These are phyloP conservation scores for Graphilbum ipis-grandicollis DNA, from an alignment of 2,329 filamentous ascomycete species.

Conservation along the genomic window DNA sequence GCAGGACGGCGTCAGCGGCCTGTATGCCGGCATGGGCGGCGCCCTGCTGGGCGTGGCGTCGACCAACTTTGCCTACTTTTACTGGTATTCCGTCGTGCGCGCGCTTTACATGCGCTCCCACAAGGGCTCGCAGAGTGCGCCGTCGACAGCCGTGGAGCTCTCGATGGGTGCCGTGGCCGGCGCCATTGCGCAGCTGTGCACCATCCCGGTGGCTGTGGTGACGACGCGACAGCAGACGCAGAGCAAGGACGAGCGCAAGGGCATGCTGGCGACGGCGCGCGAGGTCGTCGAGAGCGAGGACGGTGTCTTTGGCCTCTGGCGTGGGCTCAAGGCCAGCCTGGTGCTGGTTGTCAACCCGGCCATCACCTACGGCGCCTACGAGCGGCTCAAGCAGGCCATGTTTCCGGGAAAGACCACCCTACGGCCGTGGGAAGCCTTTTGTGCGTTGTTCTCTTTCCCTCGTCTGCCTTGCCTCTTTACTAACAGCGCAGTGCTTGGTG, in stretches of 20 bases:
- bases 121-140: constrained; percentile 28
- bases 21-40: constrained; percentile 80
- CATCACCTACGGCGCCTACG: constrained; percentile 95
- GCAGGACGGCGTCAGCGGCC: constrained; percentile 61
- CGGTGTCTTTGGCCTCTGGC: constrained; percentile 78
- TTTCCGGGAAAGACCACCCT: constrained; percentile 64
- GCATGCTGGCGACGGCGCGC: constrained; percentile 67
- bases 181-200: constrained; percentile 85
- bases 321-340: constrained; percentile 86
- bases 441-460: constrained; percentile 35
- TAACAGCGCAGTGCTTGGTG: constrained; percentile 55
- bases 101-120: constrained; percentile 54
- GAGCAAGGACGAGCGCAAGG: constrained; percentile 65
- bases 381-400: constrained; percentile 61
- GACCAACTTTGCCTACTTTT: constrained; percentile 98
- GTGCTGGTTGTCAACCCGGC: constrained; percentile 92
- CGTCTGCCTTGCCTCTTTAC: neutral
- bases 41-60: constrained; percentile 83
- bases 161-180: constrained; percentile 74
- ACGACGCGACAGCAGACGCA: constrained; percentile 95
- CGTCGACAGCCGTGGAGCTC: constrained; percentile 69
- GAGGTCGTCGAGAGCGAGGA: constrained; percentile 87
- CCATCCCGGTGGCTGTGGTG: constrained; percentile 87
- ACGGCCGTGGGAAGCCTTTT: constrained; percentile 74
- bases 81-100: constrained; percentile 89